A percentile compares a stretch with the other conserved stretches of the same genome.
Conservation (phyloP, 495 filamentous ascomycete genomes). For the Penicillium ochrochloron region DNA sequence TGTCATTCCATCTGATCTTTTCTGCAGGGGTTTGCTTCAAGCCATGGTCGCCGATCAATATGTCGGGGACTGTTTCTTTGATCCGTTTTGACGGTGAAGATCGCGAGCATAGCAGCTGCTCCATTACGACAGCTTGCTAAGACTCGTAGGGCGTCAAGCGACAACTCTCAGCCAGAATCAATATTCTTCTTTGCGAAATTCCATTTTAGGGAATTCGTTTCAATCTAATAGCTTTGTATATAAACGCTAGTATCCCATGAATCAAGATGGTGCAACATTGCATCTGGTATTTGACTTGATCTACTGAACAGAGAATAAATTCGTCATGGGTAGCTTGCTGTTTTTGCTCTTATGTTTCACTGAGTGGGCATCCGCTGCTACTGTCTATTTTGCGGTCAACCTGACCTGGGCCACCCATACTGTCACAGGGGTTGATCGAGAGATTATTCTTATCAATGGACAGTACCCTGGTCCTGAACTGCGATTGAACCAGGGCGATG, state of each 20-base stretch:
- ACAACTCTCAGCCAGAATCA: background rate
- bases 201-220: background rate
- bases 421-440: slow-evolving; percentile 40
- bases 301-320: background rate
- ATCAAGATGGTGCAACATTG: slow-evolving; percentile 13
- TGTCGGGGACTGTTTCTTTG: slow-evolving; percentile 5
- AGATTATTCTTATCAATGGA: slow-evolving; percentile 63
- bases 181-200: background rate
- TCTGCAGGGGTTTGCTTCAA: background rate
- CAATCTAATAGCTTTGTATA: slow-evolving; percentile 5
- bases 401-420: slow-evolving; percentile 38
- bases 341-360: slow-evolving; percentile 22
- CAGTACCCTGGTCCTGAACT: slow-evolving; percentile 63
- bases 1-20: background rate
- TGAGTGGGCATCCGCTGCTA: slow-evolving; percentile 24
- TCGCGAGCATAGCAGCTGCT: slow-evolving; percentile 2
- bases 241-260: slow-evolving; percentile 11
- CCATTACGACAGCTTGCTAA: background rate
- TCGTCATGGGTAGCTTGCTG: slow-evolving; percentile 6
- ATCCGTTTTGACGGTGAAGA: background rate
- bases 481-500: slow-evolving; percentile 63
- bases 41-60: slow-evolving; percentile 8
- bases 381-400: slow-evolving; percentile 38
- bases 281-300: slow-evolving; percentile 4
- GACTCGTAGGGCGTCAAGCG: background rate